Base-by-base conservation (phyloP, 495 filamentous ascomycete genomes). In the Evernia prunastri region DNA sequence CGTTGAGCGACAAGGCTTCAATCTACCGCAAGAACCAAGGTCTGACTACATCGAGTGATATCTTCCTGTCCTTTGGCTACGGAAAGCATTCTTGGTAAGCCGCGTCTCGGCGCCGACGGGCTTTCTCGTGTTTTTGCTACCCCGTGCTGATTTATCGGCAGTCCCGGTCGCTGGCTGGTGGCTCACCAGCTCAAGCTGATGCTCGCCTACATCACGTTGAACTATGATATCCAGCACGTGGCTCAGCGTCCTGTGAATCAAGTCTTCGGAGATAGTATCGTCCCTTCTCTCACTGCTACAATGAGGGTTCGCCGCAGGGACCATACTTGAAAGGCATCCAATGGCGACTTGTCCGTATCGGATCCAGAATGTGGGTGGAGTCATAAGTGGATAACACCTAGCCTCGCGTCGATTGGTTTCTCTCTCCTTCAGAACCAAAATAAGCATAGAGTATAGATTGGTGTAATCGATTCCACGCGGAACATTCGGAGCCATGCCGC, bases 81-180 rank as follows among this genome's bases (percentile, higher is more conserved):
- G 69, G 69, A 27, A 60, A 43, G 15, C 47, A 63, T 59, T 29
- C 69, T 23, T 71, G 69, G 69, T 71, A n/a, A 31, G 61, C 43
- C 6, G 3, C 7, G 36, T n/a, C 12, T n/a, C 29, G 17, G 25
- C 33, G n/a, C 43, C 29, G 29, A 45, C 47, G 10, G 36, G 27
- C 8, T 29, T n/a, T 33, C 33, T 31, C 10, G 27, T 57, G 13
- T 39, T 43, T 15, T 27, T 18, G 25, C 15, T 4, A 42, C 4
- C 12, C n/a, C 18, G 18, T 47, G 18, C 33, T 53, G 35, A 61
- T 13, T n/a, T 15, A 8, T 17, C 8, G 27, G 1, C 18, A 71
- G 69, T 57, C 68, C 68, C 13, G 69, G 69, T 20, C 68, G 68
- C 4, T 71, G 64, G 57, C 65, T 71, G 20, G 69, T 58, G 13